Evolutionary conservation across 164 flowering plant species (phyloP).

Genomic region (Vitis cinerea): DNA sequence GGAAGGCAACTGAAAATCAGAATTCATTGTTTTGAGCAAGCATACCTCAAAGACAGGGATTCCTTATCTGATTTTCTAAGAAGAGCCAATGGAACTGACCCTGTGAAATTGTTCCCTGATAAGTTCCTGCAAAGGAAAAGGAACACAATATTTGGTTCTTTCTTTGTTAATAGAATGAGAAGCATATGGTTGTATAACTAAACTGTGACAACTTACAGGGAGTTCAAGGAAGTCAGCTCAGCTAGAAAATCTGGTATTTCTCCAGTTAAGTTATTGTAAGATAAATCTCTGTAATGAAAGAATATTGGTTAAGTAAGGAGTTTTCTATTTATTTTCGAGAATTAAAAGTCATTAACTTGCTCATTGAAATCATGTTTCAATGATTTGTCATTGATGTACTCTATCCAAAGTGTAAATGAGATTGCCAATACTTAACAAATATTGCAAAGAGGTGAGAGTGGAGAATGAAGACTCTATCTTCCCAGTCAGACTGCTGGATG

Average conservation of each 20-base stretch:
- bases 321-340: too few species aligned
- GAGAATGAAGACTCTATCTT: slow-evolving; percentile 25
- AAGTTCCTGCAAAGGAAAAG: slow-evolving; percentile 24
- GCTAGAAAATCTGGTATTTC: slow-evolving; percentile 31
- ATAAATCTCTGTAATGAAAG: slow-evolving; percentile 25
- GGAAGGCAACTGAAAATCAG: background rate
- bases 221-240: slow-evolving; percentile 19
- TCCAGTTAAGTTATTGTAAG: slow-evolving; percentile 36
- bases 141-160: too few species aligned
- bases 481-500: slow-evolving; percentile 40
- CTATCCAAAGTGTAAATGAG: too few species aligned
- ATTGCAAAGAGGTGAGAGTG: slow-evolving; percentile 24
- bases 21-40: background rate
- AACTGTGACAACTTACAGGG: slow-evolving; percentile 29
- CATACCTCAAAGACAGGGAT: slow-evolving; percentile 24
- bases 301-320: too few species aligned
- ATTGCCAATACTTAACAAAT: slow-evolving; percentile 37
- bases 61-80: slow-evolving; percentile 16
- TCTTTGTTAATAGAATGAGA: background rate
- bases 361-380: too few species aligned
- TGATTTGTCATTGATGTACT: too few species aligned
- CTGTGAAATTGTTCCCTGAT: slow-evolving; percentile 27
- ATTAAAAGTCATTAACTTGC: too few species aligned
- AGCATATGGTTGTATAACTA: too few species aligned
- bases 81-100: slow-evolving; percentile 25